These are phyloP conservation scores for Eucalyptus regnans DNA, from an alignment of 345 rosid species.

Conservation along the genomic window DNA sequence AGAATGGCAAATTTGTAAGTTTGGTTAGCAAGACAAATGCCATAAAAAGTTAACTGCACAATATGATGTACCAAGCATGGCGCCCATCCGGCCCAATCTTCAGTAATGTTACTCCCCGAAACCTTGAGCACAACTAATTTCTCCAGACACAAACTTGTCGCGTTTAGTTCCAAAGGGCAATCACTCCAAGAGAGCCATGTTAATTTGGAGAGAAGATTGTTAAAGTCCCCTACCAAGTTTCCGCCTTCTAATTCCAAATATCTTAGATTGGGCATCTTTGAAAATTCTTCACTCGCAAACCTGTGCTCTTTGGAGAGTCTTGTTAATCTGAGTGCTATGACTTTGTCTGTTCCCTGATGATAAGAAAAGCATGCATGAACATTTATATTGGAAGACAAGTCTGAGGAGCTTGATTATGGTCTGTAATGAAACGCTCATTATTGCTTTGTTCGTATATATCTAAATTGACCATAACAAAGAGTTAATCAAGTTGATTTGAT, in stretches of 20 bases:
- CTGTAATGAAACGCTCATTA: background rate
- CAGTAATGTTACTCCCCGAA: no score
- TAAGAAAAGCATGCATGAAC: background rate
- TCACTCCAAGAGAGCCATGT: background rate
- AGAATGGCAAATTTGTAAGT: no score
- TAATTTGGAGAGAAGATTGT: background rate
- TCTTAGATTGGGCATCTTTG: background rate
- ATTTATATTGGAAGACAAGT: background rate
- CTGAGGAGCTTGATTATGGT: background rate
- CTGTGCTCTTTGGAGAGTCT: background rate
- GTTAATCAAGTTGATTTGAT: no score
- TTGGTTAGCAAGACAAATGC: no score
- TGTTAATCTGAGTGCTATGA: background rate
- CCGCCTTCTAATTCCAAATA: background rate
- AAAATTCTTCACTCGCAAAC: background rate
- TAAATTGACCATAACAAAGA: no score
- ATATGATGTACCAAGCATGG: no score
- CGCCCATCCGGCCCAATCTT: no score
- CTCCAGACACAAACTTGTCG: background rate
- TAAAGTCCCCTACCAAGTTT: background rate
- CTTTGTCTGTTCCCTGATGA: background rate
- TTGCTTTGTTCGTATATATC: no score
- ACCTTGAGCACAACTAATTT: no score
- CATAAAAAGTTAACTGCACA: no score
- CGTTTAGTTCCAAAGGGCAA: background rate